Base-by-base conservation (phyloP, 805 yeast genomes). In the Schizosaccharomyces cryophilus region DNA sequence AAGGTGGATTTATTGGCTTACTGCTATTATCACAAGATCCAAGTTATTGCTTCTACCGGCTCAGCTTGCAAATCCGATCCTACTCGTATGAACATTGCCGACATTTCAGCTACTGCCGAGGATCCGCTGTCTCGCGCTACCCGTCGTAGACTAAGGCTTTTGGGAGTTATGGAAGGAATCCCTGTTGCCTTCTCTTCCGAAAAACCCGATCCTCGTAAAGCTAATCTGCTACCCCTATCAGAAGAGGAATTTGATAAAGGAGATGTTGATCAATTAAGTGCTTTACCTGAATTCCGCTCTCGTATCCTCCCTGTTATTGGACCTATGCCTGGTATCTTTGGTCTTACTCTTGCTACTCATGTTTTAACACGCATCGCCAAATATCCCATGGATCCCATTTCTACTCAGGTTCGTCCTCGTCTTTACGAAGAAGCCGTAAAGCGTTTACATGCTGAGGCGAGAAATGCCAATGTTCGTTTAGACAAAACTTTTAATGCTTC, bases 21-120 rank as follows among this genome's bases (percentile, higher is more conserved):
- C 71, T 83, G 95, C 65, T 74, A 82, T 68, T 75, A 76, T 19
- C 72, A 80, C 55, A 70, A 76, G 1, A 69, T 90, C 42, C 80
- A 79, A n/a, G 84, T 88, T 40, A 78, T 93, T 48, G 82, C 95
- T 4, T 85, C 96, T 0, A 94, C 94, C 81, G 99, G 99, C 31
- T 97, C 99, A 0, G 95, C 96, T 4, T 84, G 95, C 66, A 93
- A 93, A 70, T 84, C 95, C 61, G 99, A 93, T 69, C 94, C 97
- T 13, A 84, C 96, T 2, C 77, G 97, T 67, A 80, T 93, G 62
- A 85, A 87, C 69, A 78, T 93, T 54, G 88, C 88, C 42, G 99
- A 93, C 71, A 80, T 93, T 61, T 82, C 94, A 42, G 80, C 79
- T 61, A 86, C 98, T 0, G 90, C 85, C 67, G 99, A 93, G 71